Evolutionary conservation across 2,329 filamentous ascomycete genomes (phyloP).

Genomic region (Diplodia intermedia): DNA sequence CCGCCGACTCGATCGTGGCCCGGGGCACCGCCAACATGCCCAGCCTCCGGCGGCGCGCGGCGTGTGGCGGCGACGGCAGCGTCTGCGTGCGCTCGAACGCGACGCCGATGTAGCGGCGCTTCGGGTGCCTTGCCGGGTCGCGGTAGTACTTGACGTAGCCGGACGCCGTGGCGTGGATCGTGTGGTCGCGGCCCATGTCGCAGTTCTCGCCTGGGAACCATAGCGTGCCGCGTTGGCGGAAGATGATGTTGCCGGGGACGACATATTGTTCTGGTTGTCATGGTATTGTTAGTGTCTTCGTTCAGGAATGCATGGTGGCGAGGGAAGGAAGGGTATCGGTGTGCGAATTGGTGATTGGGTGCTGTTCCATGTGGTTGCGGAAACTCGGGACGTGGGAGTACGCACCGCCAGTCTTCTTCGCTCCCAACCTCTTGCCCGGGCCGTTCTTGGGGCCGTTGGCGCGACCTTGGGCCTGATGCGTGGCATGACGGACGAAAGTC

Average conservation of each 20-base stretch:
- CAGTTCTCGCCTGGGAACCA: conserved; percentile 98
- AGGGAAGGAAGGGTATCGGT: background rate
- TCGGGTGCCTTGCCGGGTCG: conserved; percentile 81
- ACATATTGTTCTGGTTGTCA: conserved; percentile 78
- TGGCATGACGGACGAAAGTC: conserved; percentile 64
- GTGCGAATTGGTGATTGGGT: conserved; percentile 11
- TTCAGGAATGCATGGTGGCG: background rate
- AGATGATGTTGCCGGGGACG: conserved; percentile 95
- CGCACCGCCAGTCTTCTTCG: conserved; percentile 88
- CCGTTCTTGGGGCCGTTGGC: conserved; percentile 75
- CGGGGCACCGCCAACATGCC: conserved; percentile 68
- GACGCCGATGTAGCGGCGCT: conserved; percentile 93
- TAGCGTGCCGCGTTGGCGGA: conserved; percentile 90
- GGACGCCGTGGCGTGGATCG: conserved; percentile 82
- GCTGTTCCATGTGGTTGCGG: background rate
- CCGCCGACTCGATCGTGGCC: no score
- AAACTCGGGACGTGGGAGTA: conserved; percentile 11
- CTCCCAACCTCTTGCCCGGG: conserved; percentile 85
- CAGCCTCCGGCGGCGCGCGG: conserved; percentile 75
- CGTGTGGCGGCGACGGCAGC: conserved; percentile 78
- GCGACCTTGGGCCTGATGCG: conserved; percentile 69
- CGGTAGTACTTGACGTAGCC: conserved; percentile 98
- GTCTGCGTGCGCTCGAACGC: conserved; percentile 82
- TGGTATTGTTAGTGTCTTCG: background rate
- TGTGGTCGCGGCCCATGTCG: conserved; percentile 94